phyloP scores from a whole-genome alignment of 2,329 filamentous ascomycete species.

The Zymoseptoria passerinii region DNA sequence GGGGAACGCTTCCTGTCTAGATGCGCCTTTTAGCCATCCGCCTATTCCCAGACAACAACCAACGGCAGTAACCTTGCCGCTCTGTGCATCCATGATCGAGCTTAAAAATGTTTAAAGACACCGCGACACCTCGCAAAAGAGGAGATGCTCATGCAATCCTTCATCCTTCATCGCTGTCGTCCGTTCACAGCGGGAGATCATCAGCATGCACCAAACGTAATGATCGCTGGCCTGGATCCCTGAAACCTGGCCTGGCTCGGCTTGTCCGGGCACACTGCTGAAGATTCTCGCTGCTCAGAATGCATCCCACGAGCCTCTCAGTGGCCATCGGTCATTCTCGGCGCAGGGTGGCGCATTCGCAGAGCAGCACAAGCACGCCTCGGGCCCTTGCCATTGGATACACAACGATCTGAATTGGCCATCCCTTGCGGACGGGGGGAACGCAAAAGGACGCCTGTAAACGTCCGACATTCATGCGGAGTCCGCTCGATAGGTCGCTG shows the following conservation, averaged over 20 bases:
- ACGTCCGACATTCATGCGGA: conserved; percentile 7
- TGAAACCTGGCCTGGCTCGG: conserved; percentile 6
- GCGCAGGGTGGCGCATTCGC: not conserved
- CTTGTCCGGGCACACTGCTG: not conserved
- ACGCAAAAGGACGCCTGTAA: conserved; percentile 4
- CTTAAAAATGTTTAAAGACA: conserved; percentile 14
- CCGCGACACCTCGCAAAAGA: conserved; percentile 6
- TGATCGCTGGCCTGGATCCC: not conserved
- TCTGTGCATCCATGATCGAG: conserved; percentile 8
- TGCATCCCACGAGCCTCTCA: conserved; percentile 9
- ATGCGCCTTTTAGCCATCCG: conserved; percentile 9
- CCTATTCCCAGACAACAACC: conserved; percentile 20
- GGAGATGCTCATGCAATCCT: not conserved
- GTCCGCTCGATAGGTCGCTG: conserved; percentile 1
- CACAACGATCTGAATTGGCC: conserved; percentile 11
- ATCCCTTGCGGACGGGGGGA: conserved; percentile 11
- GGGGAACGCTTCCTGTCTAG: conserved; percentile 9
- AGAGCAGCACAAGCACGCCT: conserved; percentile 15
- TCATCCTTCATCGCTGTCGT: not conserved
- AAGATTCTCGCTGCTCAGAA: conserved; percentile 7
- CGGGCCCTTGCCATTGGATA: conserved; percentile 5
- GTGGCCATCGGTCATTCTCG: not conserved
- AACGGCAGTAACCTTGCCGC: conserved; percentile 9
- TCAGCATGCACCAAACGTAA: not conserved
- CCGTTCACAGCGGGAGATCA: conserved; percentile 1